Evolutionary conservation across 78 protist genomes (phyloP), one percentile per base, ranked within the genome.

Genomic region (Diacronema lutheri): DNA sequence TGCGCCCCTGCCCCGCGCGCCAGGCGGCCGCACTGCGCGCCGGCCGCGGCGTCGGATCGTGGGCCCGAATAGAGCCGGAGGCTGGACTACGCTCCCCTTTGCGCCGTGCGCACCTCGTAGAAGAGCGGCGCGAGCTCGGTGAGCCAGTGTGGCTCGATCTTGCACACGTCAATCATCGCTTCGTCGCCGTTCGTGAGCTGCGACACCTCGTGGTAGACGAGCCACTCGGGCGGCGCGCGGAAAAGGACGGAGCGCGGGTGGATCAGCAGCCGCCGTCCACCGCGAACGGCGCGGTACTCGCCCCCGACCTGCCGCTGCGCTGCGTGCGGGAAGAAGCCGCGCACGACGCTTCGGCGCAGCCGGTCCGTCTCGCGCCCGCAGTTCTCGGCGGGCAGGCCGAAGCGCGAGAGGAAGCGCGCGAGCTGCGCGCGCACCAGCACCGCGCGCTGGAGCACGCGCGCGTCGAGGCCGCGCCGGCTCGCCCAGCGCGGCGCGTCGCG

Each of bases 91-190:
- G n/a, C n/a, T n/a, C n/a, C n/a, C n/a, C n/a, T n/a, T n/a, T n/a
- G n/a, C n/a, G n/a, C n/a, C n/a, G n/a, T n/a, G 50, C 50, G 50
- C 50, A 65, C 29, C 65, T 77, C 89, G 81, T 95, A 96, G 72
- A 89, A 92, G 72, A 95, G 97, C 33, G 98, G 98, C 31, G 98
- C 97, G 11, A 97, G 73, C 84, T 97, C 98, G 56, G 86, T 38
- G 23, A 97, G 87, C 99, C 99, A 97, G 38, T 64, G 81, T 20
- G 93, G 90, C 29, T 96, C 97, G 44, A 96, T 94, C 57, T 65
- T 81, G 31, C 94, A 86, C 21, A 93, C 85, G n/a, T 92, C 96
- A 31, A 95, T 84, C 95, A 95, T 94, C 88, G 81, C 92, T 64
- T 88, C 92, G 55, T 72, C 60, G n/a, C 55, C 6, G 19, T 35